These are phyloP conservation scores for Calonectria ilicicola DNA, from an alignment of 2,329 filamentous ascomycete species.

Conservation along the genomic window DNA sequence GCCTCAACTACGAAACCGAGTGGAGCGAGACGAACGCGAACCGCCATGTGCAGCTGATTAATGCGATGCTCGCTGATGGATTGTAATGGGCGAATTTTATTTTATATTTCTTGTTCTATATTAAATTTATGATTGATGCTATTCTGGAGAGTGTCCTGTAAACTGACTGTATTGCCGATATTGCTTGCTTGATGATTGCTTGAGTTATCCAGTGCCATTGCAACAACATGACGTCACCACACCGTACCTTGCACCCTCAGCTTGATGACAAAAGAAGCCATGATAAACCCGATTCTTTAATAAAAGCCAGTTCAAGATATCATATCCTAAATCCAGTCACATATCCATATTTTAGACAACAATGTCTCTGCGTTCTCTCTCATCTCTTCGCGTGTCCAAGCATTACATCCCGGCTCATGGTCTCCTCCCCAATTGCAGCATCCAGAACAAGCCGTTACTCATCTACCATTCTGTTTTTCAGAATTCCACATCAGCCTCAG, in stretches of 20 bases:
- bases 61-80: conserved; percentile 60
- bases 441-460: conserved; percentile 72
- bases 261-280: background rate
- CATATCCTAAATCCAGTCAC: too few relatives aligned
- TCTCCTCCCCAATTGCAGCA: conserved; percentile 72
- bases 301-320: too few relatives aligned
- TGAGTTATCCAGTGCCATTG: too few relatives aligned
- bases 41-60: conserved; percentile 55
- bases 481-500: conserved; percentile 53
- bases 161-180: too few relatives aligned
- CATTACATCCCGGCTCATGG: conserved; percentile 70
- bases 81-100: background rate
- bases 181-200: too few relatives aligned
- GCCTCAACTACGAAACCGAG: conserved; percentile 57
- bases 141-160: background rate
- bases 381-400: conserved; percentile 65
- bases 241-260: background rate
- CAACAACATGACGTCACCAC: background rate
- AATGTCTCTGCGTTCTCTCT: conserved; percentile 45
- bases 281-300: background rate
- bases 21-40: conserved; percentile 58
- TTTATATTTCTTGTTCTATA: background rate
- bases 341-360: too few relatives aligned
- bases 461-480: conserved; percentile 73
- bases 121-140: background rate